Evolutionary conservation across 208 protist species (phyloP).

Genomic region (Acanthamoeba castellanii): DNA sequence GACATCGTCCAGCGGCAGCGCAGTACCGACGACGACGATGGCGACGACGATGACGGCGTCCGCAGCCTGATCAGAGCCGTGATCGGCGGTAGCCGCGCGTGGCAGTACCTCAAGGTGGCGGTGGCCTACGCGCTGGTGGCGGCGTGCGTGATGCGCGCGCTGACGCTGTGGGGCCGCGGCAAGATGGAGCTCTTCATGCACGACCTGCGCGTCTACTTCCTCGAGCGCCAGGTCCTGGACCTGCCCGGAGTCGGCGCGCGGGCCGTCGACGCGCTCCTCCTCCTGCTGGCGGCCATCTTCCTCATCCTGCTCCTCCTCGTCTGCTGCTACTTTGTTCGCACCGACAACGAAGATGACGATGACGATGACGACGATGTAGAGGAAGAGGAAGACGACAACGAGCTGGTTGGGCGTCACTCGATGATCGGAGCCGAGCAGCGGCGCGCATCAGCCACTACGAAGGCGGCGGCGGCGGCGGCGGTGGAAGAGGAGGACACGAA

Average conservation of each 20-base stretch:
- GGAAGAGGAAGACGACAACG: conserved; percentile 1
- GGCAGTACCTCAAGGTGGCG: background rate
- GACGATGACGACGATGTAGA: background rate
- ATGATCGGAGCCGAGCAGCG: too few relatives aligned
- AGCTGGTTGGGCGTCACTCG: background rate
- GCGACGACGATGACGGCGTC: background rate
- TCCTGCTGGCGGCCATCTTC: background rate
- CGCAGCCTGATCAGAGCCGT: background rate
- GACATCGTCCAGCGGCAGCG: background rate
- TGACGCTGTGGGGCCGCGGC: conserved; percentile 19
- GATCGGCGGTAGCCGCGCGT: background rate
- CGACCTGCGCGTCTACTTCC: background rate
- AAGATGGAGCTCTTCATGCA: conserved; percentile 43
- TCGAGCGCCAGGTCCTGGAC: background rate
- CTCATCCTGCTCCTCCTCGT: conserved; percentile 7
- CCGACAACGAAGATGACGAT: background rate
- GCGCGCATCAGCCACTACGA: too few relatives aligned
- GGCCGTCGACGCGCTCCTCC: background rate
- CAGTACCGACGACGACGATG: background rate
- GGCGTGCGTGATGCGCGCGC: conserved; percentile 14
- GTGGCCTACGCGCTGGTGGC: background rate
- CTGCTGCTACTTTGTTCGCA: background rate
- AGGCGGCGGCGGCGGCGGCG: too few relatives aligned
- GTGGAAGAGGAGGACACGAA: background rate
- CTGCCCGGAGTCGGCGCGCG: background rate